Evolutionary conservation across 306 rosid species (phyloP).

Genomic region (Erythrophleum fordii): DNA sequence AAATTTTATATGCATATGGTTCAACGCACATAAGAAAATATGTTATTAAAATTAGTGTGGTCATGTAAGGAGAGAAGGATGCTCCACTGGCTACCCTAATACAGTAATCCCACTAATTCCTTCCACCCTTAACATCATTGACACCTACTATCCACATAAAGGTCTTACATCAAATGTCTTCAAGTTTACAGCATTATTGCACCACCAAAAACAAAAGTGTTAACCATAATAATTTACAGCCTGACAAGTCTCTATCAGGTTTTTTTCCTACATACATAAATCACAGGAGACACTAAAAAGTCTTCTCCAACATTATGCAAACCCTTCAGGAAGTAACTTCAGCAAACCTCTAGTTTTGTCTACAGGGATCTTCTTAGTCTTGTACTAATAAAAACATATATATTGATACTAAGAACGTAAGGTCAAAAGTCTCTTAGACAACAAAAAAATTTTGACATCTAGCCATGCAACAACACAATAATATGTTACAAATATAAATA

Average conservation of each 20-base stretch:
- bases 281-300: not conserved
- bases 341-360: not conserved
- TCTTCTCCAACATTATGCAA: not conserved
- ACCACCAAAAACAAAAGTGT: not conserved
- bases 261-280: too few species aligned
- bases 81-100: not conserved
- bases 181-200: not conserved
- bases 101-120: not conserved
- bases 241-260: too few species aligned
- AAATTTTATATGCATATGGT: too few species aligned
- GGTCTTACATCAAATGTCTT: not conserved
- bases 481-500: not conserved
- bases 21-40: not conserved
- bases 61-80: not conserved
- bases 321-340: not conserved
- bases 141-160: not conserved
- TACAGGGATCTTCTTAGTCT: not conserved
- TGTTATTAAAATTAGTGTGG: too few species aligned
- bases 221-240: not conserved
- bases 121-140: not conserved
- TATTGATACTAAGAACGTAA: not conserved
- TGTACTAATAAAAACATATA: too few species aligned
- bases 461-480: not conserved
- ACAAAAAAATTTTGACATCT: not conserved
- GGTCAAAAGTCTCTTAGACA: not conserved